Conservation (phyloP, 2,329 filamentous ascomycete species). For the Leptographium flavum region DNA sequence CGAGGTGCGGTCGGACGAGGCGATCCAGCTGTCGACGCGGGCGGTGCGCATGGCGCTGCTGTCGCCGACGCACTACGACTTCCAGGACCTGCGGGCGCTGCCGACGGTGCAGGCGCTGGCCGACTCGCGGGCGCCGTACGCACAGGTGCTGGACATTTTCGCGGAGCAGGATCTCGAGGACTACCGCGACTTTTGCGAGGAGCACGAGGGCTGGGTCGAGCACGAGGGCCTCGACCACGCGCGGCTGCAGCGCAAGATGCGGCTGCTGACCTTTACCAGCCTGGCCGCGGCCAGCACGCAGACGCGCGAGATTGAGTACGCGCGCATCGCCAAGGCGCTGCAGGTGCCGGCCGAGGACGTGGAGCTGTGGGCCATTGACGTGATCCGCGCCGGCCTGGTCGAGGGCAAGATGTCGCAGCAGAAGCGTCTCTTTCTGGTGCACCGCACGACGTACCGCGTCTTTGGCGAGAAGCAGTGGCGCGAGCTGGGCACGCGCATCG, state of each 20-base stretch:
- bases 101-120: constrained; percentile 74
- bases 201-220: constrained; percentile 76
- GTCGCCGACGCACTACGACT: constrained; percentile 47
- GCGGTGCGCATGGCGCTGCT: constrained; percentile 39
- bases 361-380: constrained; percentile 98
- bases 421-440: constrained; percentile 84
- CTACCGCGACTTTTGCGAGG: constrained; percentile 88
- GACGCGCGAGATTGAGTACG: constrained; percentile 79
- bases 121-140: constrained; percentile 71
- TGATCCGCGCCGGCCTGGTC: constrained; percentile 86
- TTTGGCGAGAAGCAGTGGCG: constrained; percentile 98
- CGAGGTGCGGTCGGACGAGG: constrained; percentile 43
- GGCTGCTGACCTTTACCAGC: constrained; percentile 81
- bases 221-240: constrained; percentile 57
- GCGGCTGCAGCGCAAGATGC: constrained; percentile 84
- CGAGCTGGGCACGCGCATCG: constrained; percentile 78
- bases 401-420: constrained; percentile 94
- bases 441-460: constrained; percentile 90
- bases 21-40: constrained; percentile 44
- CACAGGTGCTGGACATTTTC: constrained; percentile 90
- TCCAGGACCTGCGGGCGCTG: constrained; percentile 70
- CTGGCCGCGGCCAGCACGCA: constrained; percentile 74
- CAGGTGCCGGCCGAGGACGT: constrained; percentile 74
- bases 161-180: constrained; percentile 88
- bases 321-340: constrained; percentile 68